A percentile compares a stretch with the other conserved stretches of the same genome.
phyloP scores from a whole-genome alignment of 345 rosid species.

The Schrenkiella parvula region DNA sequence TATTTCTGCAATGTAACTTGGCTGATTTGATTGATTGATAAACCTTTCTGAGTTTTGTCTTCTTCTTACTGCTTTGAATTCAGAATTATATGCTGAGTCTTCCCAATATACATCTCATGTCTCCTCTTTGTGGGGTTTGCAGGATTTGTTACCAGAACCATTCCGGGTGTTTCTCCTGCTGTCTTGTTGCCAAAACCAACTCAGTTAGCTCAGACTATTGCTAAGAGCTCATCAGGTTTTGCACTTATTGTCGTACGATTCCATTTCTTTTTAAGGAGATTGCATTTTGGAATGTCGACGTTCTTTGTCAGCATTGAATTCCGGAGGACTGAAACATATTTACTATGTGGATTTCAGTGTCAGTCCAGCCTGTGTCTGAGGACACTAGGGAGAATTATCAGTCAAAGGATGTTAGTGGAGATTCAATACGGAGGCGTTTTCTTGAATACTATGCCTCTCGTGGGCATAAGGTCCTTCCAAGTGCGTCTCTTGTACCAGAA shows the following conservation, averaged over 20 bases:
- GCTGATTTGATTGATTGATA: not conserved
- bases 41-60: not conserved
- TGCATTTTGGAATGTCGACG: not conserved
- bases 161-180: slow-evolving; percentile 31
- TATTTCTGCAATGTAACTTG: not conserved
- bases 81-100: not conserved
- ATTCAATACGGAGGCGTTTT: slow-evolving; percentile 71
- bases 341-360: slow-evolving; percentile 48
- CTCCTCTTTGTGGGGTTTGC: slow-evolving; percentile 6
- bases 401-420: slow-evolving; percentile 59
- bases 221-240: slow-evolving; percentile 53
- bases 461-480: slow-evolving; percentile 84
- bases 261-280: not conserved
- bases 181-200: slow-evolving; percentile 33
- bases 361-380: slow-evolving; percentile 58
- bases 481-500: slow-evolving; percentile 92
- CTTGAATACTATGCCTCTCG: slow-evolving; percentile 88
- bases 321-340: slow-evolving; percentile 21
- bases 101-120: not conserved
- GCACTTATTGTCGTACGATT: not conserved
- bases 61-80: not conserved
- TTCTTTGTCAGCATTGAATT: slow-evolving; percentile 13
- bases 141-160: slow-evolving; percentile 45
- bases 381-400: slow-evolving; percentile 41
- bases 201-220: slow-evolving; percentile 15